phyloP scores from a whole-genome alignment of 1,284 basidiomycete species.

The Macrocystidia cucumis region DNA sequence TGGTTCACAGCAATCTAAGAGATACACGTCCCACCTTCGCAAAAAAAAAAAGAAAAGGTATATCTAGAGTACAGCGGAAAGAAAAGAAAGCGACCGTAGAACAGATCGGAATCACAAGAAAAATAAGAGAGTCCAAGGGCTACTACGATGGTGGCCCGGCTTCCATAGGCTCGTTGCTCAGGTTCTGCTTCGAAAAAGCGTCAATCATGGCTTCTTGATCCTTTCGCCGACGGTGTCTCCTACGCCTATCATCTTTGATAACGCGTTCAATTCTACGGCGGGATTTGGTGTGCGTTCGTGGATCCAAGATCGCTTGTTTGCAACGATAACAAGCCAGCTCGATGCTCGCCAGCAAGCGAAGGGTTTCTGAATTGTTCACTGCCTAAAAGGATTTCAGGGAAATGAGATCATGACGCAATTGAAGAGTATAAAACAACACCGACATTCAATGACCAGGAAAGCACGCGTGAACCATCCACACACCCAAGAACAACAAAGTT shows the following conservation, averaged over 20 bases:
- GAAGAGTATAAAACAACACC: constrained; percentile 11
- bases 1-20: not conserved
- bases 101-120: not conserved
- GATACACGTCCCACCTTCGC: not conserved
- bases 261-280: constrained; percentile 65
- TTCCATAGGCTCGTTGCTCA: constrained; percentile 26
- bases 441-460: constrained; percentile 82
- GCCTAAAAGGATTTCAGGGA: constrained; percentile 36
- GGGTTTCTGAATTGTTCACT: constrained; percentile 70
- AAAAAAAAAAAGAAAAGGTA: not conserved
- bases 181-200: constrained; percentile 59
- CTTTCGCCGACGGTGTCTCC: constrained; percentile 69
- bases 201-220: constrained; percentile 75
- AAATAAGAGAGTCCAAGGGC: constrained; percentile 1
- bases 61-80: constrained; percentile 1
- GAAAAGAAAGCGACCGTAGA: too few relatives aligned
- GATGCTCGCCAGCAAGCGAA: constrained; percentile 70
- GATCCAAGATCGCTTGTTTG: constrained; percentile 57
- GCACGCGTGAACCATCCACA: constrained; percentile 59
- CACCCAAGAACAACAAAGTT: constrained; percentile 77
- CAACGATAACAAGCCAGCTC: constrained; percentile 74
- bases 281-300: constrained; percentile 50
- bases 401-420: not conserved
- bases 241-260: constrained; percentile 74
- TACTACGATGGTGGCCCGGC: constrained; percentile 7